phyloP scores from a whole-genome alignment of 2,329 filamentous ascomycete species.

The Ophiostoma tasmaniense region DNA sequence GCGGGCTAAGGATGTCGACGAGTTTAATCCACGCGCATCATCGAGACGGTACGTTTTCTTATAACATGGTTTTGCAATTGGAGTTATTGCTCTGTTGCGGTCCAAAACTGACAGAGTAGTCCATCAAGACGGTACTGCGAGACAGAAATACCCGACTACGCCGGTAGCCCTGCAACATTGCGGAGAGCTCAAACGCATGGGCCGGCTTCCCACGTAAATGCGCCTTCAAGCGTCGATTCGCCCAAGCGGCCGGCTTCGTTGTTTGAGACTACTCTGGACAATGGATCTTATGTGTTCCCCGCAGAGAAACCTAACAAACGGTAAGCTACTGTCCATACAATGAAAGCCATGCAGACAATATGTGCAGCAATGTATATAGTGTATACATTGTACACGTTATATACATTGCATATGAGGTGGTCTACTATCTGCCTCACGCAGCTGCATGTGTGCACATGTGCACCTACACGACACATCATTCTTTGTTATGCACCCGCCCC shows the following conservation, averaged over 20 bases:
- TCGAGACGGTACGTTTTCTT: conserved; percentile 17
- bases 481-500: background rate
- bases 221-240: conserved; percentile 31
- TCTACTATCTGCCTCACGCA: background rate
- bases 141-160: conserved; percentile 16
- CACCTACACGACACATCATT: background rate
- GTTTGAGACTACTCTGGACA: conserved; percentile 28
- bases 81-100: background rate
- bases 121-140: conserved; percentile 20
- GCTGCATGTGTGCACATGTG: background rate
- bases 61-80: background rate
- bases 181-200: conserved; percentile 28
- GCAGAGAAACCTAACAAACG: conserved; percentile 22
- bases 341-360: background rate
- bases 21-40: conserved; percentile 14
- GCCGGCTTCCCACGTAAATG: conserved; percentile 28
- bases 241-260: conserved; percentile 30
- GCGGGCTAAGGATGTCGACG: conserved; percentile 13
- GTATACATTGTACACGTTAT: background rate
- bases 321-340: conserved; percentile 9
- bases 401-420: background rate
- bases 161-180: conserved; percentile 12
- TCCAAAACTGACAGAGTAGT: conserved; percentile 11
- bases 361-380: background rate
- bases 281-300: conserved; percentile 22